Evolutionary conservation across 2,329 filamentous ascomycete species (phyloP).

Genomic region (Periglandula ipomoeae): DNA sequence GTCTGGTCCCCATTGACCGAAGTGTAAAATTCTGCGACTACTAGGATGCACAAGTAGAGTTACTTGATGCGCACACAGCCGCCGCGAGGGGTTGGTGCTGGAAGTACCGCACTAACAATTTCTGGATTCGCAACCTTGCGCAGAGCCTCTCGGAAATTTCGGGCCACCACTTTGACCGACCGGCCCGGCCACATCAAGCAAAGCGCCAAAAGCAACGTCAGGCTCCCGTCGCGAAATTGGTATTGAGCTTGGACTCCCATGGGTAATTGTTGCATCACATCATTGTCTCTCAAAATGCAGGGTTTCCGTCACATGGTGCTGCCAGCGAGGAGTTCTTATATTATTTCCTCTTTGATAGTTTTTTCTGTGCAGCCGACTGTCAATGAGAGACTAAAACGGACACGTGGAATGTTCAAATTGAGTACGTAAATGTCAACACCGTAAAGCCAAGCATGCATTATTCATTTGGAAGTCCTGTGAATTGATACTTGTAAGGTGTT

Average conservation of each 20-base stretch:
- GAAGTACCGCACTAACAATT: slow-evolving; percentile 33
- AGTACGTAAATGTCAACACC: background rate
- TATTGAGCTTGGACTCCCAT: slow-evolving; percentile 1
- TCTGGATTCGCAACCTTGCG: slow-evolving; percentile 11
- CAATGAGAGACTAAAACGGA: slow-evolving; percentile 6
- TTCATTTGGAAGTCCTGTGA: too few relatives aligned
- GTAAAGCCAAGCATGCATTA: background rate
- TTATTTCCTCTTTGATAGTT: background rate
- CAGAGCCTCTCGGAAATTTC: slow-evolving; percentile 3
- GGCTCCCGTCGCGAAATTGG: background rate
- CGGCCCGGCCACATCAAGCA: background rate
- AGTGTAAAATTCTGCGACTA: slow-evolving; percentile 21
- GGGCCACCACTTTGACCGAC: background rate
- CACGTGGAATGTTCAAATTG: slow-evolving; percentile 8
- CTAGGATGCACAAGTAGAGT: slow-evolving; percentile 19
- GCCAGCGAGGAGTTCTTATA: background rate
- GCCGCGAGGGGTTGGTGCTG: slow-evolving; percentile 12
- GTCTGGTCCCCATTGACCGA: background rate
- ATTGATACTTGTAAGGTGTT: background rate
- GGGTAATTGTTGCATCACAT: background rate
- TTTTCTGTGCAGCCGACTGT: background rate
- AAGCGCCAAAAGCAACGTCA: background rate
- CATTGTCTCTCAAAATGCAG: background rate
- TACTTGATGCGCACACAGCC: slow-evolving; percentile 19
- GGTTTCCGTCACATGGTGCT: background rate